Base-by-base conservation (phyloP, 345 rosid species). In the Eucalyptus pumila region DNA sequence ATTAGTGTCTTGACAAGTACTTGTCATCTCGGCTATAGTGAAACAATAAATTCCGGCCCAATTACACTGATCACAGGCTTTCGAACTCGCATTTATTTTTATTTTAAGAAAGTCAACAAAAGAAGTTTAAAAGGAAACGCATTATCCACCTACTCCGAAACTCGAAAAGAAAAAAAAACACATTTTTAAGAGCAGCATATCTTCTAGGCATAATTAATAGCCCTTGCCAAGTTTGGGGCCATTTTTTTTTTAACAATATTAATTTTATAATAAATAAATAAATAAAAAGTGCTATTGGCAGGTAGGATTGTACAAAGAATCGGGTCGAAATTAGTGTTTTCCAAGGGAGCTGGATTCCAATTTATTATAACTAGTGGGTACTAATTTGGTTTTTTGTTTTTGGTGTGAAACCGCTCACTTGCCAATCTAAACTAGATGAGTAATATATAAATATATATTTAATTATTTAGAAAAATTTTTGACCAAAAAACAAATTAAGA, bases 311-410 rank as follows among this genome's bases (percentile, higher is more conserved):
- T 52, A 8, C 11, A 19, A 52, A 52, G 5, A 52, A 52, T 0
- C 0, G 1, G 2, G 4, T 19, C 23, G 0, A 1, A 8, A 52
- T 19, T 0, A 19, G 2, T 3, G 24, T 4, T 52, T 52, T 0
- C 1, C 2, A 52, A 52, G 1, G 0, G 9, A 52, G 10, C 0
- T 8, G 10, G 10, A 52, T 52, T 19, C 58, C 2, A 52, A 52
- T 52, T 4, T 52, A 52, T 19, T 52, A 8, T 0, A 52, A 2
- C 2, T 19, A 19, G 26, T 3, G 10, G 26, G 2, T 52, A 52
- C 5, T 3, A 0, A 19, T 52, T 1, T 1, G 58, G 24, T 52
- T 52, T 1, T 52, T 8, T 8, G 10, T 52, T 52, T 4, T 52
- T 0, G 2, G 1, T 52, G 4, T 52, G 9, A 9, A 52, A 17